A percentile compares a stretch with the other conserved stretches of the same genome.
Evolutionary conservation across 2,329 filamentous ascomycete species (phyloP).

Genomic region (Pyrenophora tritici-repentis): DNA sequence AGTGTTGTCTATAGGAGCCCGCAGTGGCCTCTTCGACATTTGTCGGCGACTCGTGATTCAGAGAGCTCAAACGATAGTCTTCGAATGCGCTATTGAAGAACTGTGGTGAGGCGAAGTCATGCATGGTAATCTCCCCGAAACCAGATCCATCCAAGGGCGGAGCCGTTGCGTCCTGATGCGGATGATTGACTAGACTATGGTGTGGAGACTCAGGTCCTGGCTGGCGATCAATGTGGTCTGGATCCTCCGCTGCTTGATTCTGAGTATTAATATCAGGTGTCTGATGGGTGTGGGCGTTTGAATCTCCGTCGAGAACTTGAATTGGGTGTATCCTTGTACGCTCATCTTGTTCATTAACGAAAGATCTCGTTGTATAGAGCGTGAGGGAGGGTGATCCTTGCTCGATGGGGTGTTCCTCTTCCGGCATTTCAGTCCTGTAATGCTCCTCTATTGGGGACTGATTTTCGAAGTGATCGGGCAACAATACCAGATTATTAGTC

Average conservation of each 20-base stretch:
- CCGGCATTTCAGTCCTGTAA: not conserved
- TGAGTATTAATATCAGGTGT: not conserved
- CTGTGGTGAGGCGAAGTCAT: not conserved
- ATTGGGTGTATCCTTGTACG: not conserved
- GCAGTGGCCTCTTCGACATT: not conserved
- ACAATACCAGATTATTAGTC: not conserved
- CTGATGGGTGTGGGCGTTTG: not conserved
- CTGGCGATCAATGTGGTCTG: not conserved
- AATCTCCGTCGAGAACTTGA: not conserved
- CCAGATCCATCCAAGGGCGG: not conserved
- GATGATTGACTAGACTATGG: not conserved
- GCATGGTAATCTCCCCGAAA: not conserved
- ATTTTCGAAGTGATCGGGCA: not conserved
- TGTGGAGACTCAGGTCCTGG: not conserved
- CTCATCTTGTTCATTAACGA: not conserved
- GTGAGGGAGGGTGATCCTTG: not conserved
- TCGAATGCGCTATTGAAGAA: conserved; percentile 2
- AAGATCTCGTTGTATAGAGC: not conserved
- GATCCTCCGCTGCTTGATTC: not conserved
- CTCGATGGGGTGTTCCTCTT: not conserved
- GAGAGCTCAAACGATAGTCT: not conserved
- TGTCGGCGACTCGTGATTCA: not conserved
- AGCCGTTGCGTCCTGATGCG: not conserved
- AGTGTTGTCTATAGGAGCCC: not conserved
- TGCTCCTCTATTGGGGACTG: not conserved